Conservation (phyloP, 164 flowering plant species). For the Nymphaea colorata region DNA sequence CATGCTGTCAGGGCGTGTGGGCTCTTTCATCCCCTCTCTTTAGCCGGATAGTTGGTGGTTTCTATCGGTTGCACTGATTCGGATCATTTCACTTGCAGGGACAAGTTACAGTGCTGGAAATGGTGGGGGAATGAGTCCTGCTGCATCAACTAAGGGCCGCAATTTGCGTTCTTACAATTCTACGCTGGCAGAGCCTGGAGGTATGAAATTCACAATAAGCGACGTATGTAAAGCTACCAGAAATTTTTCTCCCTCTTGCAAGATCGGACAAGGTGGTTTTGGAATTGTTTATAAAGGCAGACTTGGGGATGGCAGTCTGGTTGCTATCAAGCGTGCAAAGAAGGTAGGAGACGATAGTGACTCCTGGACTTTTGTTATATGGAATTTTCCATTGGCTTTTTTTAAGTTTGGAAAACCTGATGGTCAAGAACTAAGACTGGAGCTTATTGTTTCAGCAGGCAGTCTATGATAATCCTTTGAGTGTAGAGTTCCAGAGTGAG, state of each 20-base stretch:
- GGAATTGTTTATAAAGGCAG: constrained; percentile 80
- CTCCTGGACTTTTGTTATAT: neutral
- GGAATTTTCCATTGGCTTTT: neutral
- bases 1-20: too few relatives aligned
- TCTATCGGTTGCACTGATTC: neutral
- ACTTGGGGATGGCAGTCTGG: constrained; percentile 58
- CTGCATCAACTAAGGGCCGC: constrained; percentile 18
- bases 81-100: neutral
- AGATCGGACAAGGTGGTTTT: constrained; percentile 93
- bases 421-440: neutral
- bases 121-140: neutral
- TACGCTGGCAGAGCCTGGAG: constrained; percentile 34
- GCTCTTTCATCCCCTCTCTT: too few relatives aligned
- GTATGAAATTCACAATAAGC: constrained; percentile 39
- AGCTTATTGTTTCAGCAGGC: constrained; percentile 31
- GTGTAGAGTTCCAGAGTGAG: constrained; percentile 70
- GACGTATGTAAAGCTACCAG: constrained; percentile 64
- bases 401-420: neutral
- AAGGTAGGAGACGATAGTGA: constrained; percentile 34
- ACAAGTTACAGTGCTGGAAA: neutral
- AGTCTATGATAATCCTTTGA: constrained; percentile 50
- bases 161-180: constrained; percentile 27
- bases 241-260: constrained; percentile 63
- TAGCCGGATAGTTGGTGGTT: neutral
- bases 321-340: constrained; percentile 88